phyloP scores from a whole-genome alignment of 441 rosid genomes.

The Aleurites moluccanus region DNA sequence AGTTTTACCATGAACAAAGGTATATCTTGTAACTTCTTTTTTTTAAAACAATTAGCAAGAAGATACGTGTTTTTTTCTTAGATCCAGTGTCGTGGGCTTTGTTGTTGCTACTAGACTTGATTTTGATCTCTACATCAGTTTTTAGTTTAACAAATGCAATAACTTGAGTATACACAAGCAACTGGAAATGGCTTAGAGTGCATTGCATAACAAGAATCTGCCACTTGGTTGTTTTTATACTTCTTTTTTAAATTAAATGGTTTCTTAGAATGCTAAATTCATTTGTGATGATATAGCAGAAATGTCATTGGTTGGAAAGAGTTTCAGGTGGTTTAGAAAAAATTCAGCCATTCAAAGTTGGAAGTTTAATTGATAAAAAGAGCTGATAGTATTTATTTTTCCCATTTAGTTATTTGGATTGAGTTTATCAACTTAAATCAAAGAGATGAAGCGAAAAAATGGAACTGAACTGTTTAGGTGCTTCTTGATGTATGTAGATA shows the following conservation, averaged over 20 bases:
- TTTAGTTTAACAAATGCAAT: not conserved
- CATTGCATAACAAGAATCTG: not conserved
- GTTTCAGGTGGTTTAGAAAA: not conserved
- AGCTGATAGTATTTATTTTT: not conserved
- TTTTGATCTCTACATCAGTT: not conserved
- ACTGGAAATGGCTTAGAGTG: conserved; percentile 1
- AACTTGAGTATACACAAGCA: not conserved
- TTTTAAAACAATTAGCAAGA: not conserved
- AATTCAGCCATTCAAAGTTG: not conserved
- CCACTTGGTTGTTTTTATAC: not conserved
- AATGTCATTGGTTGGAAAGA: not conserved
- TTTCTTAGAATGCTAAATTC: not conserved
- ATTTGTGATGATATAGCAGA: not conserved
- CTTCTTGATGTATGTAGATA: not conserved
- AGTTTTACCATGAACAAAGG: conserved; percentile 23
- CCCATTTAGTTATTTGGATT: not conserved
- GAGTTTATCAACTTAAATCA: not conserved
- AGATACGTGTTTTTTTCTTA: not conserved
- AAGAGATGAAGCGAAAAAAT: not conserved
- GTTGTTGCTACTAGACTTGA: not conserved
- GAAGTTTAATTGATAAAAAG: not conserved
- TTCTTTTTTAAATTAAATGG: conserved; percentile 3
- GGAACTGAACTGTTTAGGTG: not conserved
- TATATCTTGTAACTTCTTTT: conserved; percentile 17
- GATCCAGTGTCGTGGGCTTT: conserved; percentile 15